These are phyloP conservation scores for Graphilbum sp. DNA, from an alignment of 2,329 filamentous ascomycete species.

Conservation along the genomic window DNA sequence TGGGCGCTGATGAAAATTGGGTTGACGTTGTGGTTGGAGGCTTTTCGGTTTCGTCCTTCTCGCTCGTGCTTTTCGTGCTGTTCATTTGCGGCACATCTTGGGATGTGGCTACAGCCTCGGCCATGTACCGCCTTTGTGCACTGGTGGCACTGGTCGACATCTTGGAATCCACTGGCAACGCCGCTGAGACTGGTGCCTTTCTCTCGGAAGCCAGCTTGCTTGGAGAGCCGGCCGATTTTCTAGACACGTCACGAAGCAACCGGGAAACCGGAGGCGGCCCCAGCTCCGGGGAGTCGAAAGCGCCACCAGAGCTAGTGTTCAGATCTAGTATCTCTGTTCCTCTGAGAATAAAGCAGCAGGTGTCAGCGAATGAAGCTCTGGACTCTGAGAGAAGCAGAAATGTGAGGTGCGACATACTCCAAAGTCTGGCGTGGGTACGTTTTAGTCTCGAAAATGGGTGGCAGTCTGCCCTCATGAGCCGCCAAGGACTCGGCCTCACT, in stretches of 20 bases:
- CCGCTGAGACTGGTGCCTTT: too few species aligned
- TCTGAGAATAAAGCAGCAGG: too few species aligned
- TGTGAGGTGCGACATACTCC: slow-evolving; percentile 31
- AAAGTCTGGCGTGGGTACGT: slow-evolving; percentile 50
- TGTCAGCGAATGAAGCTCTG: too few species aligned
- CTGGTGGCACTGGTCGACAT: too few species aligned
- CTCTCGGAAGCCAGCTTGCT: neutral
- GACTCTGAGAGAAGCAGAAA: neutral
- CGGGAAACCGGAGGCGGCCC: slow-evolving; percentile 45
- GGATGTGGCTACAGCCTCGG: too few species aligned
- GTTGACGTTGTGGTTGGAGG: neutral
- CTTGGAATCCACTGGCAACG: neutral
- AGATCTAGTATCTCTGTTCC: slow-evolving; percentile 51
- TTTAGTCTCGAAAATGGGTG: slow-evolving; percentile 56
- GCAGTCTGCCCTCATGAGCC: slow-evolving; percentile 37
- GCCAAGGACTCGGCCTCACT: slow-evolving; percentile 35
- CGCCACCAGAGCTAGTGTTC: slow-evolving; percentile 28
- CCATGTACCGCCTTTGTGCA: too few species aligned
- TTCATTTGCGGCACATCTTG: neutral
- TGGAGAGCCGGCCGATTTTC: slow-evolving; percentile 18
- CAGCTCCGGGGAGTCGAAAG: slow-evolving; percentile 50
- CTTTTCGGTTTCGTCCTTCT: neutral
- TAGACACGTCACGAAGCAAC: slow-evolving; percentile 15
- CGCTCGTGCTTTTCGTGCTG: too few species aligned
- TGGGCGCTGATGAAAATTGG: neutral